phyloP scores from a whole-genome alignment of 805 yeast species.

The Tetrapisispora arboricola region DNA sequence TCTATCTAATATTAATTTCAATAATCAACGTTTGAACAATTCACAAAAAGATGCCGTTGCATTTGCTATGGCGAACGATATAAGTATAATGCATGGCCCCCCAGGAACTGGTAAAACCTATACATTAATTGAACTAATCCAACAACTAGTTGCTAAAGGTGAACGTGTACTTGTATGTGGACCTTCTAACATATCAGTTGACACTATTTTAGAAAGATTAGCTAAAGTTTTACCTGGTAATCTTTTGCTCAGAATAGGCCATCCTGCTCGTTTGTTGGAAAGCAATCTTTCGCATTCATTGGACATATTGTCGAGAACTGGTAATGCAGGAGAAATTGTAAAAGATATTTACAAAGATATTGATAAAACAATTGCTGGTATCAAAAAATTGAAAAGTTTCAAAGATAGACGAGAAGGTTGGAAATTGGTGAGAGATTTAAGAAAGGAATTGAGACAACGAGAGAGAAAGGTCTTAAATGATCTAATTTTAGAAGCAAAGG shows the following conservation, averaged over 20 bases:
- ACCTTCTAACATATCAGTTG: slow-evolving; percentile 88
- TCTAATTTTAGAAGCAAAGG: slow-evolving; percentile 48
- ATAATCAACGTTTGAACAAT: slow-evolving; percentile 32
- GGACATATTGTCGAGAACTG: slow-evolving; percentile 54
- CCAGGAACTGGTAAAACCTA: slow-evolving; percentile 80
- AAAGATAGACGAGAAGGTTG: slow-evolving; percentile 58
- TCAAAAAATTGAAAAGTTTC: slow-evolving; percentile 53
- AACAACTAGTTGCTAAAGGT: slow-evolving; percentile 50
- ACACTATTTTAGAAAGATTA: slow-evolving; percentile 76
- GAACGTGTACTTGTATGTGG: slow-evolving; percentile 78
- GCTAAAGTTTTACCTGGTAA: slow-evolving; percentile 34
- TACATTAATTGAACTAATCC: slow-evolving; percentile 70
- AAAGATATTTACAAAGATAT: slow-evolving; percentile 66
- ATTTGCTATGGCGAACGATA: slow-evolving; percentile 51
- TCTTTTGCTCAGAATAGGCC: slow-evolving; percentile 74
- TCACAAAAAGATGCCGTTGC: slow-evolving; percentile 68
- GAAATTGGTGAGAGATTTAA: slow-evolving; percentile 53
- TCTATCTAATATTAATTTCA: slow-evolving; percentile 5
- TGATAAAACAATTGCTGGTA: slow-evolving; percentile 42
- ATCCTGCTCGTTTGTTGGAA: slow-evolving; percentile 75
- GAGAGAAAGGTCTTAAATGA: slow-evolving; percentile 56
- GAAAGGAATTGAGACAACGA: slow-evolving; percentile 57
- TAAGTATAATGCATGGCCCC: slow-evolving; percentile 61
- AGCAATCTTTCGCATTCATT: slow-evolving; percentile 59
- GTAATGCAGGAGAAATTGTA: slow-evolving; percentile 50